Percentiles rank a stretch among this genome's conserved stretches.
Conservation (phyloP, 768 basidiomycete species). For the Tylopilus sp. region DNA sequence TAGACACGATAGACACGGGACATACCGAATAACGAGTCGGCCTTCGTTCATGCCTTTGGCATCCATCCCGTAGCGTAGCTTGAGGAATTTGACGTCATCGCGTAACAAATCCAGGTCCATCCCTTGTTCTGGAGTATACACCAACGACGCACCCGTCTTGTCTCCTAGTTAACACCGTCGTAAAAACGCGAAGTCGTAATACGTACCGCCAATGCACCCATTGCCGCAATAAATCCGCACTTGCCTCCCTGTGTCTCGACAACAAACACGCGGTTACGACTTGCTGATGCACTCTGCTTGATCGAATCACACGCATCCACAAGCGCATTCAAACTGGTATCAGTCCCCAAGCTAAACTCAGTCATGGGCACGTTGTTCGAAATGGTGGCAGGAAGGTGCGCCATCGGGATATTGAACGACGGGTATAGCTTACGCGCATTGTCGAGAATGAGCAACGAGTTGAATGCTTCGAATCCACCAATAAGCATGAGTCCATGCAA, state of each 20-base stretch:
- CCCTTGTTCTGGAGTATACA: conserved; percentile 92
- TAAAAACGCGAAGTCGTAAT: too few species aligned
- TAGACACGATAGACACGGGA: conserved; percentile 1
- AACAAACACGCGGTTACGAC: conserved; percentile 93
- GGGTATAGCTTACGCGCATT: conserved; percentile 81
- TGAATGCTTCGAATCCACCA: conserved; percentile 96
- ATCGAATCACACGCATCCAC: conserved; percentile 98
- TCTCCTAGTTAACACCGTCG: neutral
- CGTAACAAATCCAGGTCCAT: conserved; percentile 80
- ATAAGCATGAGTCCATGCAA: conserved; percentile 83
- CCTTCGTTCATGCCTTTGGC: conserved; percentile 89
- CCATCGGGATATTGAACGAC: conserved; percentile 93
- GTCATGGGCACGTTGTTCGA: conserved; percentile 98
- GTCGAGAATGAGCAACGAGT: conserved; percentile 71
- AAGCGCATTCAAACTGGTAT: conserved; percentile 96
- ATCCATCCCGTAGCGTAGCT: conserved; percentile 80
- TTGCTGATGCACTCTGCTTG: conserved; percentile 97
- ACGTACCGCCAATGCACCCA: conserved; percentile 93
- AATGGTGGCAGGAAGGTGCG: conserved; percentile 93
- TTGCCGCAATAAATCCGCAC: conserved; percentile 92
- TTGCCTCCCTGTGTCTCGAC: conserved; percentile 98
- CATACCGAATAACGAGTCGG: conserved; percentile 86
- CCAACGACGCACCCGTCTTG: conserved; percentile 86
- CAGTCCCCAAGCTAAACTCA: conserved; percentile 91
- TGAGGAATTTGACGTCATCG: conserved; percentile 84